A percentile compares a stretch with the other conserved stretches of the same genome.
These are phyloP conservation scores for Paecilomyces sp. DNA, from an alignment of 2,329 filamentous ascomycete species.

Conservation along the genomic window DNA sequence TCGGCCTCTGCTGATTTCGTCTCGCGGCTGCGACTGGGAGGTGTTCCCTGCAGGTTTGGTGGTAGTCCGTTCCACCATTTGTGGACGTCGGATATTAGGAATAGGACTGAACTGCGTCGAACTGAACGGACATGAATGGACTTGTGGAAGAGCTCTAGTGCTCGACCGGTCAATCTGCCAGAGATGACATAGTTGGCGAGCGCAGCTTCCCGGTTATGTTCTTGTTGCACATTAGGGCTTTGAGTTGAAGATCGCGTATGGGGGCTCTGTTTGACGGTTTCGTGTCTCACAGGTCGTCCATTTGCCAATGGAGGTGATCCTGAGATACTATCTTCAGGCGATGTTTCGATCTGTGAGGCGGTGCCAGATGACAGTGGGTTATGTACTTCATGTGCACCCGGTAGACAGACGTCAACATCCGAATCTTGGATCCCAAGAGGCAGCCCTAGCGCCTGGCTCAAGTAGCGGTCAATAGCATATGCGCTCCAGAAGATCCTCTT, in stretches of 20 bases:
- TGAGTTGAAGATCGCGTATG: background rate
- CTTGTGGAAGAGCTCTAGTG: constrained; percentile 36
- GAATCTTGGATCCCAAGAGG: constrained; percentile 36
- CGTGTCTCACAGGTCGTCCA: background rate
- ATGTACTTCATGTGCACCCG: constrained; percentile 33
- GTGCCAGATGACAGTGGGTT: constrained; percentile 12
- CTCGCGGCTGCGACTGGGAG: background rate
- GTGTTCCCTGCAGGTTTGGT: constrained; percentile 15
- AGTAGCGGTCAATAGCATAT: constrained; percentile 35
- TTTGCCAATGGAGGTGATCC: background rate
- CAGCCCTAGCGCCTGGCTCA: constrained; percentile 33
- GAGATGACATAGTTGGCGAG: constrained; percentile 34
- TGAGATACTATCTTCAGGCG: background rate
- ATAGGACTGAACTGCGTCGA: constrained; percentile 28
- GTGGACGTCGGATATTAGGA: constrained; percentile 33
- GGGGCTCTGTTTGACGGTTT: background rate
- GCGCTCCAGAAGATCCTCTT: constrained; percentile 38
- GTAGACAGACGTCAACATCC: constrained; percentile 42
- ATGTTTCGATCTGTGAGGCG: constrained; percentile 1
- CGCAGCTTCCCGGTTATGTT: constrained; percentile 20
- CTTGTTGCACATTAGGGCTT: constrained; percentile 1
- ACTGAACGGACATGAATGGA: constrained; percentile 34
- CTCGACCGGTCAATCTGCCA: constrained; percentile 31
- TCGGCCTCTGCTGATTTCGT: background rate
- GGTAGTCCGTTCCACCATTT: constrained; percentile 38